Evolutionary conservation across 1,284 basidiomycete genomes (phyloP).

Genomic region (Mycocalia duriaeana): DNA sequence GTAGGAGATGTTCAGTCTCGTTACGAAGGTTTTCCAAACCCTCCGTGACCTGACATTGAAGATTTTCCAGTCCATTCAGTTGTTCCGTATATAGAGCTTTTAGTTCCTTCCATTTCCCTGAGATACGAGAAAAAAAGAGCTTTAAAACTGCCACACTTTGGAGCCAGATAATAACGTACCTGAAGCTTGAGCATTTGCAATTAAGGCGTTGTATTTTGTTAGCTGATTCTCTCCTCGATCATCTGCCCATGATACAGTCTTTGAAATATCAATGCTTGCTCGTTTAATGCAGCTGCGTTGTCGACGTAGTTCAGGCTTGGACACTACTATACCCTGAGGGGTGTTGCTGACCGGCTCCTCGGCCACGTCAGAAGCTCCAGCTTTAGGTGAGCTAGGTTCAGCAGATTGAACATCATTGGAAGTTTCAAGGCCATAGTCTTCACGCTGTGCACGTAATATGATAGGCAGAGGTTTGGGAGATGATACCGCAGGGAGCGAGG

Average conservation of each 20-base stretch:
- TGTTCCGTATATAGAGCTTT: constrained; percentile 54
- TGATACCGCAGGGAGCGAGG: constrained; percentile 19
- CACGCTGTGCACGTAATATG: constrained; percentile 26
- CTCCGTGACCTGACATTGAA: constrained; percentile 51
- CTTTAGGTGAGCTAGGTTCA: not conserved
- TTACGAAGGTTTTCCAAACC: constrained; percentile 47
- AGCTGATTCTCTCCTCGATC: constrained; percentile 54
- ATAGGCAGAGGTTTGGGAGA: constrained; percentile 24
- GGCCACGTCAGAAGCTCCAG: not conserved
- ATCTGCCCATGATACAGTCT: constrained; percentile 73
- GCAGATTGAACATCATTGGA: not conserved
- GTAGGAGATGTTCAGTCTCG: constrained; percentile 54
- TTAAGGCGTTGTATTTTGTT: constrained; percentile 47
- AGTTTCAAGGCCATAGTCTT: constrained; percentile 19
- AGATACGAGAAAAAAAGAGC: too few species aligned
- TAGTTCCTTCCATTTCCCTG: constrained; percentile 51
- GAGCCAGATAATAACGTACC: constrained; percentile 38
- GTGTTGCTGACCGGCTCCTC: not conserved
- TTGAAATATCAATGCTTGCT: constrained; percentile 48
- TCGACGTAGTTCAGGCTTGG: constrained; percentile 29
- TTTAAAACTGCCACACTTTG: too few species aligned
- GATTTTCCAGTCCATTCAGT: constrained; percentile 47
- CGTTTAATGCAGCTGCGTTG: constrained; percentile 62
- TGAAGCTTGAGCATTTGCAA: constrained; percentile 48
- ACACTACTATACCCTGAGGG: not conserved